Evolutionary conservation across 257 asterid genomes (phyloP).

Genomic region (Solanum etuberosum): DNA sequence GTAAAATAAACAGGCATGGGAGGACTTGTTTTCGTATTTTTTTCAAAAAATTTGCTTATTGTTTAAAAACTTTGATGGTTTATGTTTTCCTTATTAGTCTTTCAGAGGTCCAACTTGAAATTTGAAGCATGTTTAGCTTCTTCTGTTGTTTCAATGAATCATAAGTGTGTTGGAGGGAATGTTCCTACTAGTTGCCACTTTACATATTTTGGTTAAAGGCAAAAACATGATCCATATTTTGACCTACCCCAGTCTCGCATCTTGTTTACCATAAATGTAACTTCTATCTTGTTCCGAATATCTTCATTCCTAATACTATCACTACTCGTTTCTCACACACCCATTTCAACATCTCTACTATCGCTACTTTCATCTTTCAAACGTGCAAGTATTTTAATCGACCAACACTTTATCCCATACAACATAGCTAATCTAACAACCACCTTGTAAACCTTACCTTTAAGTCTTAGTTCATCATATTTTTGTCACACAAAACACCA

Average conservation of each 20-base stretch:
- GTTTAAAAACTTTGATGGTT: not conserved
- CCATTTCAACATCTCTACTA: too few relatives aligned
- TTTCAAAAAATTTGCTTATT: not conserved
- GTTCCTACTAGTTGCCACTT: not conserved
- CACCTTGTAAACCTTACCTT: too few relatives aligned
- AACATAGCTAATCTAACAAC: too few relatives aligned
- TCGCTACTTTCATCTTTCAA: too few relatives aligned
- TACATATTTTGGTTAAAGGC: not conserved
- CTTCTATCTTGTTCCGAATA: not conserved
- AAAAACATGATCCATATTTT: not conserved
- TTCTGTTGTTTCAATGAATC: too few relatives aligned
- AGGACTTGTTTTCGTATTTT: not conserved
- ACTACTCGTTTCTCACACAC: not conserved
- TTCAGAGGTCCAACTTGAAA: not conserved
- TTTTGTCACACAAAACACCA: too few relatives aligned
- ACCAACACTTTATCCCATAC: too few relatives aligned
- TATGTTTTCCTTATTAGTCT: not conserved
- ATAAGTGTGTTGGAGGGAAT: not conserved
- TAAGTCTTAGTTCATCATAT: too few relatives aligned
- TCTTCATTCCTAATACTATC: too few relatives aligned
- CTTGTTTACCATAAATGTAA: too few relatives aligned
- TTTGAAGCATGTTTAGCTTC: not conserved
- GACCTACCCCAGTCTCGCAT: not conserved
- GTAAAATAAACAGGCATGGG: not conserved
- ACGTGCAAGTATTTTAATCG: too few relatives aligned